These are phyloP conservation scores for Knufia fluminis DNA, from an alignment of 2,329 filamentous ascomycete species.

Conservation along the genomic window DNA sequence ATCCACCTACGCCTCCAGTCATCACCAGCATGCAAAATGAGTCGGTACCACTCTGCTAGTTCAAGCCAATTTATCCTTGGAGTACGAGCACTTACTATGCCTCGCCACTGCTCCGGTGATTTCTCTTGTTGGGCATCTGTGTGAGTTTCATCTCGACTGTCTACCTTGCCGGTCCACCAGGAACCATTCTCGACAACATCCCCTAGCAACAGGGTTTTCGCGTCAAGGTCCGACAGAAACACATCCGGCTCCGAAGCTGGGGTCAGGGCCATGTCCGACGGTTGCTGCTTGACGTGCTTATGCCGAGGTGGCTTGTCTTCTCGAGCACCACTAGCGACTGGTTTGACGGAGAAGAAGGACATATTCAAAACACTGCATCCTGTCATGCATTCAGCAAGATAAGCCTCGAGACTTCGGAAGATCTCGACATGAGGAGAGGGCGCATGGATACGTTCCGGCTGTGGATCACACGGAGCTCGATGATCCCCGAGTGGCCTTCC, in stretches of 20 bases:
- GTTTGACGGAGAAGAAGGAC: slow-evolving; percentile 57
- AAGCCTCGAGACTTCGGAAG: slow-evolving; percentile 70
- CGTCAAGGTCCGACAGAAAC: slow-evolving; percentile 56
- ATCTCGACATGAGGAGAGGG: slow-evolving; percentile 31
- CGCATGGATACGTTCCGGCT: not conserved
- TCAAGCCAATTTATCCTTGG: slow-evolving; percentile 68
- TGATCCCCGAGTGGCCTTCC: not conserved
- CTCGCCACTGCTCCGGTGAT: slow-evolving; percentile 24
- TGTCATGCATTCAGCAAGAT: slow-evolving; percentile 59
- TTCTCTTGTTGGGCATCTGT: slow-evolving; percentile 25
- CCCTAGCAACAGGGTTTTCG: slow-evolving; percentile 64
- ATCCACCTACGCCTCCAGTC: slow-evolving; percentile 56
- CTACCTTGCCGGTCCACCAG: slow-evolving; percentile 61
- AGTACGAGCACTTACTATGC: slow-evolving; percentile 48
- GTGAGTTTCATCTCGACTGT: slow-evolving; percentile 19
- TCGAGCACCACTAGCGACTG: slow-evolving; percentile 36
- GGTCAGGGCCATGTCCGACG: slow-evolving; percentile 19
- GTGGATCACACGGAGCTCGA: not conserved
- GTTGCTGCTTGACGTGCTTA: slow-evolving; percentile 28
- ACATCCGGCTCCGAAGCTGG: slow-evolving; percentile 27
- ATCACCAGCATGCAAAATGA: slow-evolving; percentile 57
- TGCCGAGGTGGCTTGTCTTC: slow-evolving; percentile 33
- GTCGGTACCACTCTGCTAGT: slow-evolving; percentile 64
- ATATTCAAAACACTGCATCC: slow-evolving; percentile 64
- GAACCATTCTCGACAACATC: slow-evolving; percentile 71